These are phyloP conservation scores for Neophaeococcomyces aloes DNA, from an alignment of 2,329 filamentous ascomycete species.

Conservation along the genomic window DNA sequence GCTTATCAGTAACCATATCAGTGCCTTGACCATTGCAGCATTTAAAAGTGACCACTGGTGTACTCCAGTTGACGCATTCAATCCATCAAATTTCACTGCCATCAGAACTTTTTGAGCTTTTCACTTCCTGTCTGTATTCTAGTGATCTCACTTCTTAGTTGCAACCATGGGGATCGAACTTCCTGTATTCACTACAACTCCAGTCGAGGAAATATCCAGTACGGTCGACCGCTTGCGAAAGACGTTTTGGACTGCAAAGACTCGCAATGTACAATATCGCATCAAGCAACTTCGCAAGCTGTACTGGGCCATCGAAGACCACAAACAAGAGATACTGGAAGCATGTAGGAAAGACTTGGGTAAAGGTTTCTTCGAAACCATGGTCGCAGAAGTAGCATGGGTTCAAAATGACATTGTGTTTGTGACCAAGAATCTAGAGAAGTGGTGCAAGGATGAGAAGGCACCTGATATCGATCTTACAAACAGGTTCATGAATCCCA, in stretches of 20 bases:
- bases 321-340: conserved; percentile 59
- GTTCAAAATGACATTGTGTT: conserved; percentile 71
- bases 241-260: conserved; percentile 70
- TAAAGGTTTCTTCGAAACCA: conserved; percentile 66
- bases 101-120: too few relatives aligned
- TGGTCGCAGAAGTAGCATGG: conserved; percentile 66
- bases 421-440: conserved; percentile 63
- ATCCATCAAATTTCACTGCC: too few relatives aligned
- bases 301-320: conserved; percentile 84
- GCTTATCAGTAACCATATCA: too few relatives aligned
- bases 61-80: too few relatives aligned
- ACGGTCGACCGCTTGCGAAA: conserved; percentile 51
- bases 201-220: conserved; percentile 54
- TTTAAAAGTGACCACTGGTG: too few relatives aligned
- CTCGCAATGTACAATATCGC: conserved; percentile 71
- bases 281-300: conserved; percentile 81
- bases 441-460: conserved; percentile 74
- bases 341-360: conserved; percentile 68
- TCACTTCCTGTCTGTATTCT: neutral
- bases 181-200: conserved; percentile 48
- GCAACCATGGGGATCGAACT: conserved; percentile 28
- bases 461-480: conserved; percentile 58
- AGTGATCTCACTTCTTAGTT: neutral
- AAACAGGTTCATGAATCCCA: conserved; percentile 60
- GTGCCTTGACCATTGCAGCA: too few relatives aligned